Conservation (phyloP, 148 eudicot genomes). For the Chenopodium berlandieri region DNA sequence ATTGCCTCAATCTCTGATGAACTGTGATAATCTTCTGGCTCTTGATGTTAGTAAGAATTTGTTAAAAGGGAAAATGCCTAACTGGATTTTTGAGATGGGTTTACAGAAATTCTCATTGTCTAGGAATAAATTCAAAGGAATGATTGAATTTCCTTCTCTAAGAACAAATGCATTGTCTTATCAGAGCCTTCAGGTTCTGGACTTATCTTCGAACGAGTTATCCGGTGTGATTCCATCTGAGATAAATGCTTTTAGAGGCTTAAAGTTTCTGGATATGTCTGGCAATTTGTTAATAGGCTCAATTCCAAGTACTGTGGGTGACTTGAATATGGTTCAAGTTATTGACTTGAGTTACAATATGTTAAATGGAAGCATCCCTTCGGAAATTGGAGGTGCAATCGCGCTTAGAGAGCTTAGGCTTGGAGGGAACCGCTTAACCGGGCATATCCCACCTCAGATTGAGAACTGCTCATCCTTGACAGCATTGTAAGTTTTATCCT, state of each 20-base stretch:
- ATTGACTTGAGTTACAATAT: slow-evolving; percentile 68
- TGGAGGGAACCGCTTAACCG: slow-evolving; percentile 49
- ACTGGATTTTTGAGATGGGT: slow-evolving; percentile 63
- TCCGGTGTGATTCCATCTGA: slow-evolving; percentile 53
- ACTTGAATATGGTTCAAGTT: slow-evolving; percentile 41
- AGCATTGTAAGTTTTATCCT: slow-evolving; percentile 56
- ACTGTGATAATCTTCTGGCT: slow-evolving; percentile 49
- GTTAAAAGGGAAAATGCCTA: slow-evolving; percentile 58
- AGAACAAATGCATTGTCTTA: slow-evolving; percentile 33
- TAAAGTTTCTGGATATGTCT: slow-evolving; percentile 59
- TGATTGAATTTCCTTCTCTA: slow-evolving; percentile 34
- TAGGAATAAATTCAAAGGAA: slow-evolving; percentile 59
- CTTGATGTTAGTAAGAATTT: slow-evolving; percentile 64
- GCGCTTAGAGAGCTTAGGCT: slow-evolving; percentile 54
- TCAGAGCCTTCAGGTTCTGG: slow-evolving; percentile 51
- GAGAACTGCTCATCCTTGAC: slow-evolving; percentile 62
- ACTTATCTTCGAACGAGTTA: slow-evolving; percentile 60
- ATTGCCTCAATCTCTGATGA: slow-evolving; percentile 59
- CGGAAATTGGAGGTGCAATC: slow-evolving; percentile 49
- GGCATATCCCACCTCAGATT: slow-evolving; percentile 61
- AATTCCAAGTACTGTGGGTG: slow-evolving; percentile 59
- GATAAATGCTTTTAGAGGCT: slow-evolving; percentile 49
- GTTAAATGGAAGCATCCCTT: slow-evolving; percentile 69
- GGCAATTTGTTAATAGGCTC: slow-evolving; percentile 49
- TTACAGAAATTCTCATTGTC: slow-evolving; percentile 46